Evolutionary conservation across 2,329 filamentous ascomycete genomes (phyloP), one percentile per base, ranked within the genome.

Genomic region (Pezicula carpinea): DNA sequence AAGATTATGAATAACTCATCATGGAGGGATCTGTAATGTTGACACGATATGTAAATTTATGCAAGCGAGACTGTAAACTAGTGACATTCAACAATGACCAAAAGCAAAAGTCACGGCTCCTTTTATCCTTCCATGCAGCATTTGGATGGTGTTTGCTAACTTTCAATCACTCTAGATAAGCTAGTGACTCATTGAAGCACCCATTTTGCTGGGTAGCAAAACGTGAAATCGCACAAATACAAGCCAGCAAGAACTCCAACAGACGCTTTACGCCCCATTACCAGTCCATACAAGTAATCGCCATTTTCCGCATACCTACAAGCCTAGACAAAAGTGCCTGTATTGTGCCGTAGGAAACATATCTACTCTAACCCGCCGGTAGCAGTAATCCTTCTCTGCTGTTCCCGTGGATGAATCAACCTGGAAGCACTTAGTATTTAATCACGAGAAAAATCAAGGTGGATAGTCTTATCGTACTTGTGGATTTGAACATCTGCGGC

Each of bases 401-500:
- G 69, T 60, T 83, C 79, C 19, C 80, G 74, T 44, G 80, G 80
- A 61, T 83, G 80, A 17, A 71, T 74, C 51, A 84, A 65, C 38
- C 79, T 82, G 47, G 6, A 23, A 18, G 38, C 19, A 3, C 32
- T 52, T 43, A 53, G 52, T 21, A 42, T 29, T 21, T 10, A 17
- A 6, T 10, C 8, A 15, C 15, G 23, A 31, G 5, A 38, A 31
- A 34, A 63, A 73, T 54, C n/a, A n/a, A n/a, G 26, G 10, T 29
- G 13, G 26, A 29, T 29, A 29, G 13, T 29, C 13, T 8, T 11
- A 29, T 29, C 26, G 26, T 68, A 83, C 82, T 85, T 82, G 66
- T 88, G 87, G 52, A 93, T 83, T 61, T 83, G 87, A 51, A 95
- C 88, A 60, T 95, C 89, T 47, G 74, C 75, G 51, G 80, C 78